Conservation (phyloP, 1,284 basidiomycete genomes). For the Mycena sp. region DNA sequence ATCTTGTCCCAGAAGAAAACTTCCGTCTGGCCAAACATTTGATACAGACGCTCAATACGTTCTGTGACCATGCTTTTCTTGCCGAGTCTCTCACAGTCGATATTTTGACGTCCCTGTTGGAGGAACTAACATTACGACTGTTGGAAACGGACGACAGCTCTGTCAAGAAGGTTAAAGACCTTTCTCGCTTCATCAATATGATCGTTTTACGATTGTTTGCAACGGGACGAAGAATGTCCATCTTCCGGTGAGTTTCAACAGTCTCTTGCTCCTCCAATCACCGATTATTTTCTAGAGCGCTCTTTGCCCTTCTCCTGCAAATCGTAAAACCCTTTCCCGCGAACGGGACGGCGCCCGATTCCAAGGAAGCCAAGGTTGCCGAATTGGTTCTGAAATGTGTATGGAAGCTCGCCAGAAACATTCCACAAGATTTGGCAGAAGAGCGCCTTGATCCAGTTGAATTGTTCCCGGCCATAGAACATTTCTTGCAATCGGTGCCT, state of each 20-base stretch:
- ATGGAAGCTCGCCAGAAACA: slow-evolving; percentile 96
- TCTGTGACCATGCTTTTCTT: slow-evolving; percentile 87
- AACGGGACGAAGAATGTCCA: slow-evolving; percentile 89
- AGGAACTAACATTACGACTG: slow-evolving; percentile 89
- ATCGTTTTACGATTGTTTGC: slow-evolving; percentile 95
- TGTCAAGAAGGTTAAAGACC: slow-evolving; percentile 82
- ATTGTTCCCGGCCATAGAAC: slow-evolving; percentile 93
- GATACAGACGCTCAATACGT: slow-evolving; percentile 93
- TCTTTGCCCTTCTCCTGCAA: slow-evolving; percentile 88
- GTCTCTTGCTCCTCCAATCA: slow-evolving; percentile 21
- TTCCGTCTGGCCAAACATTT: slow-evolving; percentile 95
- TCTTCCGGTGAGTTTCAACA: slow-evolving; percentile 81
- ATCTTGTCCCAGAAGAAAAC: slow-evolving; percentile 79
- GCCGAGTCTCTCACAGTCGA: slow-evolving; percentile 86
- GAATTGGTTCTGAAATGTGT: slow-evolving; percentile 98
- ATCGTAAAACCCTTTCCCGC: slow-evolving; percentile 89
- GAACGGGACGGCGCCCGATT: slow-evolving; percentile 73
- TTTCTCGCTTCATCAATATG: slow-evolving; percentile 98
- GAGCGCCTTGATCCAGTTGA: slow-evolving; percentile 87
- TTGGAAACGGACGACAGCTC: slow-evolving; percentile 90
- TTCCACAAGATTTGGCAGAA: slow-evolving; percentile 90
- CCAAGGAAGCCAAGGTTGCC: slow-evolving; percentile 90
- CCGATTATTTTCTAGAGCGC: slow-evolving; percentile 50
- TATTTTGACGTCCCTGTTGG: slow-evolving; percentile 82
- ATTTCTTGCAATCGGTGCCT: slow-evolving; percentile 92